Evolutionary conservation across 2,329 filamentous ascomycete genomes (phyloP).

Genomic region (Akanthomyces muscarius): DNA sequence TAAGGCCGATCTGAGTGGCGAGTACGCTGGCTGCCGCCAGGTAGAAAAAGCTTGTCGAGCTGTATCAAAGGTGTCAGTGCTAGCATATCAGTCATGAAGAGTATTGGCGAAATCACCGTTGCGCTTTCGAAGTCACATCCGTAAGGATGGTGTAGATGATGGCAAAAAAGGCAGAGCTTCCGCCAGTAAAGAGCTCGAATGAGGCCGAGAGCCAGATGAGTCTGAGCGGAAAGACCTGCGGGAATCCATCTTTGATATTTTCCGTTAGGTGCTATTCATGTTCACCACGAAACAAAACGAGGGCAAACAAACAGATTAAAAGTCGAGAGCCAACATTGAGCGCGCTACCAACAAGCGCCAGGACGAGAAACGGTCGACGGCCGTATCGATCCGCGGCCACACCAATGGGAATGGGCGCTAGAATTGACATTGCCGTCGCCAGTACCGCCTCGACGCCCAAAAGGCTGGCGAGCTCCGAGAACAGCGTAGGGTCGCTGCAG

Average conservation of each 20-base stretch:
- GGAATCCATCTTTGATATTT: neutral
- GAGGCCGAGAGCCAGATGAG: neutral
- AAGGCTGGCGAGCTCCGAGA: neutral
- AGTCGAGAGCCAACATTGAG: neutral
- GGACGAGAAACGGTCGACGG: neutral
- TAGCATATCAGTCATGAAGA: neutral
- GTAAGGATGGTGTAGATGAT: neutral
- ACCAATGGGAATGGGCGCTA: neutral
- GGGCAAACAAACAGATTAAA: neutral
- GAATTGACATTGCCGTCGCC: neutral
- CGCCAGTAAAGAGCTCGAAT: neutral
- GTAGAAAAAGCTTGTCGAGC: neutral
- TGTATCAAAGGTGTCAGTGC: neutral
- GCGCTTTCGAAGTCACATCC: neutral
- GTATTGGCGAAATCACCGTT: neutral
- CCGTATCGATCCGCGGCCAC: conserved; percentile 2
- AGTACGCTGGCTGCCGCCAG: neutral
- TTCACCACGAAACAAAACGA: neutral
- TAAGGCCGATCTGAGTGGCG: neutral
- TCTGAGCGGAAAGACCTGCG: neutral
- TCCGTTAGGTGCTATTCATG: neutral
- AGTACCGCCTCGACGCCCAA: neutral
- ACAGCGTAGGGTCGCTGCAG: neutral
- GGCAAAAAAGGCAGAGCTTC: neutral
- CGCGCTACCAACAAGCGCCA: neutral